Conservation (phyloP, 2,329 filamentous ascomycete genomes). For the Geosmithia putterillii region DNA sequence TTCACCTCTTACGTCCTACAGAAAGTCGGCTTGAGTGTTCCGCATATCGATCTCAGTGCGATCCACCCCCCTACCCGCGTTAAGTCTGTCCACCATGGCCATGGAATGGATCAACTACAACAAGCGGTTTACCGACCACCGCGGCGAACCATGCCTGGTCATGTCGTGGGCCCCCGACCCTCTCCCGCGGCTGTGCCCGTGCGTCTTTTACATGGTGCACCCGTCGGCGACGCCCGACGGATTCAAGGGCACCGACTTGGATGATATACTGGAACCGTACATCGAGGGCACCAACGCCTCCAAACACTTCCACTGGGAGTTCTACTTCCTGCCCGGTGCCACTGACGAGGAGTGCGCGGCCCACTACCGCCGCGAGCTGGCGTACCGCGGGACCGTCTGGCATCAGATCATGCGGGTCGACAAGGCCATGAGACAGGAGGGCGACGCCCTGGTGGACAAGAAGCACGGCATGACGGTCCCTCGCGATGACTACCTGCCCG, state of each 20-base stretch:
- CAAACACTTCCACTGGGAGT: neutral
- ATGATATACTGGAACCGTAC: neutral
- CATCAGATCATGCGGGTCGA: neutral
- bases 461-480: too few relatives aligned
- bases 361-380: conserved; percentile 1
- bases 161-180: neutral
- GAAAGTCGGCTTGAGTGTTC: too few relatives aligned
- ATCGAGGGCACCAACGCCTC: too few relatives aligned
- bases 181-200: neutral
- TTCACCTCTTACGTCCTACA: too few relatives aligned
- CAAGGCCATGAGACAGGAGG: neutral
- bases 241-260: neutral
- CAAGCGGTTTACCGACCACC: too few relatives aligned
- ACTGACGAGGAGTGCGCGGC: neutral
- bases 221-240: neutral
- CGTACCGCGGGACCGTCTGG: neutral
- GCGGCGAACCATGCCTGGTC: neutral
- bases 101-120: too few relatives aligned
- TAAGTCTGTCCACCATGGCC: too few relatives aligned
- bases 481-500: too few relatives aligned
- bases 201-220: conserved; percentile 1
- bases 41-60: too few relatives aligned
- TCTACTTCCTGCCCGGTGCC: conserved; percentile 1
- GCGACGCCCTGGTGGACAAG: too few relatives aligned
- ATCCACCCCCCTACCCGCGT: too few relatives aligned